Conservation (phyloP, 2,329 filamentous ascomycete genomes). For the Tolypocladium guangdongense region DNA sequence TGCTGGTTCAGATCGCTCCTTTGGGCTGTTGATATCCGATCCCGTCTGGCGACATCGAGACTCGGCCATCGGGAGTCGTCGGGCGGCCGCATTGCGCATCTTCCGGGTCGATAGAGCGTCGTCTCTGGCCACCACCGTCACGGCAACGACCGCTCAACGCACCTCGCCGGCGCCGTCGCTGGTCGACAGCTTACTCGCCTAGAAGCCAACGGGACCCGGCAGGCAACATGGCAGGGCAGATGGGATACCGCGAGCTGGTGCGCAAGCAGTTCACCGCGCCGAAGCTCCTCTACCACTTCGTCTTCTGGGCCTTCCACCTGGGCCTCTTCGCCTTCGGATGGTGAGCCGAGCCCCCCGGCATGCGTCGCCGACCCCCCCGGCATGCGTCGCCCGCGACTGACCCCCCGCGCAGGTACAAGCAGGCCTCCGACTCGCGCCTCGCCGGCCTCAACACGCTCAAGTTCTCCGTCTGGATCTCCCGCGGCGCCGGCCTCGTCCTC, state of each 20-base stretch:
- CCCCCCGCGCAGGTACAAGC: slow-evolving; percentile 55
- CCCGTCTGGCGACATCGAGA: background rate
- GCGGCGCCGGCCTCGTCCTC: slow-evolving; percentile 81
- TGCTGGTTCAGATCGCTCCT: slow-evolving; percentile 50
- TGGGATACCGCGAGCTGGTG: slow-evolving; percentile 32
- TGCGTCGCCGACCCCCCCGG: too few relatives aligned
- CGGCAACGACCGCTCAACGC: background rate
- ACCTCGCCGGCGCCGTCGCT: slow-evolving; percentile 28
- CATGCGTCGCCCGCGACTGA: background rate
- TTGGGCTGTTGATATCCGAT: slow-evolving; percentile 4
- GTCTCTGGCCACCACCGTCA: too few relatives aligned
- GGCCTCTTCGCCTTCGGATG: slow-evolving; percentile 77
- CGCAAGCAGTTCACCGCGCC: slow-evolving; percentile 56
- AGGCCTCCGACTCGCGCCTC: slow-evolving; percentile 56
- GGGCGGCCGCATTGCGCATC: background rate
- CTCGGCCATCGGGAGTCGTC: background rate
- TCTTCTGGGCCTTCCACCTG: slow-evolving; percentile 74
- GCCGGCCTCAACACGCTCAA: slow-evolving; percentile 68
- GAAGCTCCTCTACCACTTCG: slow-evolving; percentile 68
- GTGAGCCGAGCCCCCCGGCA: slow-evolving; percentile 34
- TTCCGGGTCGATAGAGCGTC: background rate
- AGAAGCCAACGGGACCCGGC: background rate
- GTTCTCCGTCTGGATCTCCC: slow-evolving; percentile 92
- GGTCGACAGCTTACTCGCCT: slow-evolving; percentile 32
- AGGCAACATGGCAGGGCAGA: slow-evolving; percentile 26